Base-by-base conservation (phyloP, 805 yeast genomes). In the Saturnispora hagleri region DNA sequence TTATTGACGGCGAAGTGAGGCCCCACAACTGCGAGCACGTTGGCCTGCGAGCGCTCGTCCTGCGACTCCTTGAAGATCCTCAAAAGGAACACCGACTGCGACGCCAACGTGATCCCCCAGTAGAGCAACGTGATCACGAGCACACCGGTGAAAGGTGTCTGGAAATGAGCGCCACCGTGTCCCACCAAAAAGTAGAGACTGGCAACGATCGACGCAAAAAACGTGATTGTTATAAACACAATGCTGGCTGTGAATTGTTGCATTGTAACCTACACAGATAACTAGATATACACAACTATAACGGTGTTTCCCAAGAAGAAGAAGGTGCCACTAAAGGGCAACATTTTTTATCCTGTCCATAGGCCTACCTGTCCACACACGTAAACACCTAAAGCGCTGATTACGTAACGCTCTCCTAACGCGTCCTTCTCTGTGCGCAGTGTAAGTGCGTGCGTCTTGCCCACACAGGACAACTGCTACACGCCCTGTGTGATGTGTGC, bases 91-190 rank as follows among this genome's bases (percentile, higher is more conserved):
- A 71, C 60, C 36, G 76, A 61, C 65, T 86, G 95, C 38, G 75
- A 60, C 2, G 78, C 52, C 53, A 77, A 74, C 26, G 77, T 68
- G 33, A 81, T 53, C 2, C 70, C 69, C 90, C 90, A 86, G 67
- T 73, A 86, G 12, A 76, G 65, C 43, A 79, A 64, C 2, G 74
- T 65, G 15, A 80, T 70, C 13, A 79, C 52, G 12, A 74, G 63
- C 53, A 75, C 73, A 15, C 81, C 80, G 2, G 89, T 77, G 71
- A 86, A 86, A 13, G 95, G 93, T 3, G 93, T 87, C 55, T 74
- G 68, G 47, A 73, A 70, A 47, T 73, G 69, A 6, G 58, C 67
- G 35, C 69, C 70, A 17, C 74, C 73, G 43, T 76, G 71, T 51
- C 80, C 73, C 36, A 80, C 72, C 63, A 80, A 79, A 53, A 77